These are phyloP conservation scores for Neltuma alba DNA, from an alignment of 306 rosid species.

Conservation along the genomic window DNA sequence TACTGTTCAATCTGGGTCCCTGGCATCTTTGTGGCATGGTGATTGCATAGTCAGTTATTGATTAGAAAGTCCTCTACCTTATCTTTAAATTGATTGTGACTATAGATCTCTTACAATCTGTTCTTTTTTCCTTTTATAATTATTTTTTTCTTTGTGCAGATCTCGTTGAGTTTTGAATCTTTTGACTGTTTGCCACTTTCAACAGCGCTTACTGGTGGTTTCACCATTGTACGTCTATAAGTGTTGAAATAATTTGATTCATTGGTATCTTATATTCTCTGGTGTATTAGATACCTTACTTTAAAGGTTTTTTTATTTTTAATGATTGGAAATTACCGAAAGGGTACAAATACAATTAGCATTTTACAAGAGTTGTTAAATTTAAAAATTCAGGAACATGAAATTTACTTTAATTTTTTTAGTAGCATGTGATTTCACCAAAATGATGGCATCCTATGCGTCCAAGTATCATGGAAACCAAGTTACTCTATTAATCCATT, in stretches of 20 bases:
- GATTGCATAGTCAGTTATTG: conserved; percentile 16
- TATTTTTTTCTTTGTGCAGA: conserved; percentile 58
- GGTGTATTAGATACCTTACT: background rate
- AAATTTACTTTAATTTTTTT: background rate
- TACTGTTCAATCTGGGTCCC: conserved; percentile 16
- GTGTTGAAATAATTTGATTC: background rate
- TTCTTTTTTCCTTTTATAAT: conserved; percentile 20
- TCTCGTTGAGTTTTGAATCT: conserved; percentile 81
- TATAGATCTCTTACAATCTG: conserved; percentile 7
- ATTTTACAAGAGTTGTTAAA: background rate
- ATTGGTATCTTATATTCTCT: background rate
- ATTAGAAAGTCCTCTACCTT: background rate
- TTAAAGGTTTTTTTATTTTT: background rate
- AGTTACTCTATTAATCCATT: conserved; percentile 28
- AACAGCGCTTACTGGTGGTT: conserved; percentile 45
- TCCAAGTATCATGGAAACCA: background rate
- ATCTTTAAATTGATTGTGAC: conserved; percentile 20
- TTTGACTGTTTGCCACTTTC: conserved; percentile 90
- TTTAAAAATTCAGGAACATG: background rate
- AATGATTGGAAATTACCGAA: background rate
- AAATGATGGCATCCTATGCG: background rate
- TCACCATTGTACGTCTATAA: conserved; percentile 61
- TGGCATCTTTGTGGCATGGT: conserved; percentile 19
- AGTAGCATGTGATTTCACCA: background rate
- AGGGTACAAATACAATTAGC: background rate